Base-by-base conservation (phyloP, 441 rosid species). In the Sinapis alba region DNA sequence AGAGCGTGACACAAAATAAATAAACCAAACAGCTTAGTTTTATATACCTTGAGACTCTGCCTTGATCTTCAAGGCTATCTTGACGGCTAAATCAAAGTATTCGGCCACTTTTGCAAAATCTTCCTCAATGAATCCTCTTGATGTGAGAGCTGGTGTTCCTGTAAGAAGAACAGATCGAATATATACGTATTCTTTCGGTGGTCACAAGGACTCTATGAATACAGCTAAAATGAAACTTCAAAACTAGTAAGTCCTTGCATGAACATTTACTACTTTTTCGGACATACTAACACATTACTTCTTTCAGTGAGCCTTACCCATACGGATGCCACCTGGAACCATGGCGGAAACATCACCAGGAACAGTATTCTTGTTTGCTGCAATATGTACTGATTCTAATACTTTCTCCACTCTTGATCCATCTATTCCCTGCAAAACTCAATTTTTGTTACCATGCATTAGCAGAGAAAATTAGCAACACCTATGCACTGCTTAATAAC, bases 291-390 rank as follows among this genome's bases (percentile, higher is more conserved):
- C 36, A 67, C 5, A 9, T 19, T 51, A 61, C 24, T 34, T 68
- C 45, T 60, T 32, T 24, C 34, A 68, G 7, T 50, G 45, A 57
- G 57, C 69, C 84, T 56, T 88, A 95, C 98, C 99, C 99, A 95
- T 92, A 32, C 96, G 93, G 80, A 95, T 88, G 69, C 99, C 99
- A 82, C 99, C 99, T 45, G 99, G 99, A 82, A 95, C 98, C 98
- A 95, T 89, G 69, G 99, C 99, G 20, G 98, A 95, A 74, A 95
- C 97, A 83, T 95, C 99, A n/a, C 97, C 99, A 0, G 99, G 98
- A 75, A 95, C 99, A 23, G 99, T 95, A 81, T 95, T 95, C 69
- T 95, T 92, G 84, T 95, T 95, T 62, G 98, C 97, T 60, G 99
- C 99, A 54, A 95, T 90, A 71, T 95, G 99, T 75, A 95, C 96